Base-by-base conservation (phyloP, 2,329 filamentous ascomycete species). In the Ascochyta viciae-villosae region DNA sequence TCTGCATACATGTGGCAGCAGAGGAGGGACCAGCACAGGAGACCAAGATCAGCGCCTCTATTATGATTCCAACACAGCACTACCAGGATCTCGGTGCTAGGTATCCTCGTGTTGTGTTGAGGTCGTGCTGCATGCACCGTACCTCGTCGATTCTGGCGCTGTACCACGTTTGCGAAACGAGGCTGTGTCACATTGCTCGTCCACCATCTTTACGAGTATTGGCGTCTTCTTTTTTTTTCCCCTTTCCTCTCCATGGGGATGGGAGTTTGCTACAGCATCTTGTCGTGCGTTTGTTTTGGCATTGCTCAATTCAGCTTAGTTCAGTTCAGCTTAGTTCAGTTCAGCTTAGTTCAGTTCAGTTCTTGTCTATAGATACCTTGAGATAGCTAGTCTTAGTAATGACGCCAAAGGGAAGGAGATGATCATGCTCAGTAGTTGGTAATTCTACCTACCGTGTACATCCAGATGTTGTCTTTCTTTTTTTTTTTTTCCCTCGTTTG, bases 341-440 rank as follows among this genome's bases (percentile, higher is more conserved):
- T 8, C 27, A 9, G 26, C 26, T 27, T 49, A 31, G 10, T 10
- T 22, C 31, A 13, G n/a, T 44, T 49, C 22, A 37, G 22, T 51
- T 51, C 50, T 43, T 54, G 43, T 54, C 29, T 38, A 54, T 54
- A 54, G 50, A 54, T 48, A 48, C 43, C 43, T 52, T 46, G 37
- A 12, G 22, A 27, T 39, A 47, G 33, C 31, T 27, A 38, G 41
- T 40, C 2, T 40, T 49, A 16, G 13, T 49, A 39, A 43, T 43
- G 27, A 43, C 27, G 27, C 27, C 7, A 10, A 3, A 10, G 12
- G 2, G 27, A 10, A 29, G 27, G 12, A 29, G 3, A 10, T 29
- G 6, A 26, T 26, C 9, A 29, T 29, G 27, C 27, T 29, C 12
- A 10, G 9, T 9, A 27, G 26, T 27, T 27, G 1, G 6, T 27